Percentiles rank a stretch among this genome's conserved stretches.
phyloP scores from a whole-genome alignment of 1,139 yeast genomes.

The Hansenula lynferdii region DNA sequence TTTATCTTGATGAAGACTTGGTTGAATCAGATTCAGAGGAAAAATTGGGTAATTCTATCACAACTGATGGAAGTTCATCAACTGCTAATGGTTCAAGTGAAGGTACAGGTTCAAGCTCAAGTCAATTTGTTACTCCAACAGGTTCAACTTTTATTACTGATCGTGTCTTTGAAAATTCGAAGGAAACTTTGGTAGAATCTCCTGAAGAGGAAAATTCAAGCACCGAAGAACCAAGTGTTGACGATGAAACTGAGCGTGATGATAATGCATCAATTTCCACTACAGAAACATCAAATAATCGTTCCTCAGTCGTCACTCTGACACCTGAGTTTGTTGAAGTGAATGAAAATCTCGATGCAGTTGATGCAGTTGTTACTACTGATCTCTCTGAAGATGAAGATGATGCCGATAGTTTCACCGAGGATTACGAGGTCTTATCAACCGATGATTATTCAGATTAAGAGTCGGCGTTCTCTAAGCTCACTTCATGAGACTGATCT shows the following conservation, averaged over 20 bases:
- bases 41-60: neutral
- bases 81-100: neutral
- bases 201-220: neutral
- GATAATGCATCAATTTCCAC: neutral
- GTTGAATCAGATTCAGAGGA: neutral
- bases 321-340: slow-evolving; percentile 1
- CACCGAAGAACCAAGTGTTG: neutral
- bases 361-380: slow-evolving; percentile 1
- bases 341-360: neutral
- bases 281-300: neutral
- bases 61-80: neutral
- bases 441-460: slow-evolving; percentile 4
- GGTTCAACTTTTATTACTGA: neutral
- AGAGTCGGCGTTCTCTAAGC: neutral
- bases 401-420: slow-evolving; percentile 2
- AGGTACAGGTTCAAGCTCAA: neutral
- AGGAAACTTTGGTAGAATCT: neutral
- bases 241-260: neutral
- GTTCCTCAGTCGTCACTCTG: neutral
- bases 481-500: neutral
- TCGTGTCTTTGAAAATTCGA: neutral
- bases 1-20: neutral
- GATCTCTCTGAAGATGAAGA: neutral
- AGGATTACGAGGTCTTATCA: slow-evolving; percentile 6
- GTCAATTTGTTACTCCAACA: neutral